phyloP scores from a whole-genome alignment of 1,284 basidiomycete species.

The Trichosporon inkin region DNA sequence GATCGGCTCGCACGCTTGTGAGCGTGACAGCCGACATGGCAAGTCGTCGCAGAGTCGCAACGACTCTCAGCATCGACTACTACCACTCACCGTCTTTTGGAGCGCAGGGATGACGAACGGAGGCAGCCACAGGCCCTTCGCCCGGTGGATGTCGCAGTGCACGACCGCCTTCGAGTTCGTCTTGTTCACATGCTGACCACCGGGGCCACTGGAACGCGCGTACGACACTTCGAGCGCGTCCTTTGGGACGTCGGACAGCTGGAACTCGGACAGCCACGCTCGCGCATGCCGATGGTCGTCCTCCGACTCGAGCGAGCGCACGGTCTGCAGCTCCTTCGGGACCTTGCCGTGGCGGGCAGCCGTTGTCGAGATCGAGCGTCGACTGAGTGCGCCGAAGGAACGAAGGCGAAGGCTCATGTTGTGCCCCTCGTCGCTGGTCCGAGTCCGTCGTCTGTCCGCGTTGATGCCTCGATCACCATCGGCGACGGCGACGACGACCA shows the following conservation, averaged over 20 bases:
- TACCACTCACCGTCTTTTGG: constrained; percentile 35
- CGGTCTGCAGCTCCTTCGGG: constrained; percentile 15
- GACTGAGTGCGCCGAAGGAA: background rate
- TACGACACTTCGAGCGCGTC: constrained; percentile 36
- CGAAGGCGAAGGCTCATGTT: background rate
- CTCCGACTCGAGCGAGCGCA: constrained; percentile 14
- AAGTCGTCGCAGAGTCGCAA: background rate
- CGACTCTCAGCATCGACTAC: background rate
- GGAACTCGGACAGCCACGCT: constrained; percentile 39
- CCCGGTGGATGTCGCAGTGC: constrained; percentile 30
- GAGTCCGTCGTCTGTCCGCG: background rate
- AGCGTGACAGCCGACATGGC: too few relatives aligned
- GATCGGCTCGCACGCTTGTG: too few relatives aligned
- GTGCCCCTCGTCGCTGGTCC: background rate
- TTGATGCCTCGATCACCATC: background rate
- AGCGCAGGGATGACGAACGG: constrained; percentile 38
- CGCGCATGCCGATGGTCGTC: constrained; percentile 30
- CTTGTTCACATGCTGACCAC: constrained; percentile 52
- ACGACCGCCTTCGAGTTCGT: constrained; percentile 49
- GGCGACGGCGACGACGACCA: background rate
- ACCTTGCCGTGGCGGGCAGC: background rate
- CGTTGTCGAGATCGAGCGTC: background rate
- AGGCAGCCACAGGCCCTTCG: constrained; percentile 41
- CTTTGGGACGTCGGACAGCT: constrained; percentile 40
- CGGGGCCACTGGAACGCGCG: constrained; percentile 45